Base-by-base conservation (phyloP, 768 basidiomycete genomes). In the Suillus spraguei region DNA sequence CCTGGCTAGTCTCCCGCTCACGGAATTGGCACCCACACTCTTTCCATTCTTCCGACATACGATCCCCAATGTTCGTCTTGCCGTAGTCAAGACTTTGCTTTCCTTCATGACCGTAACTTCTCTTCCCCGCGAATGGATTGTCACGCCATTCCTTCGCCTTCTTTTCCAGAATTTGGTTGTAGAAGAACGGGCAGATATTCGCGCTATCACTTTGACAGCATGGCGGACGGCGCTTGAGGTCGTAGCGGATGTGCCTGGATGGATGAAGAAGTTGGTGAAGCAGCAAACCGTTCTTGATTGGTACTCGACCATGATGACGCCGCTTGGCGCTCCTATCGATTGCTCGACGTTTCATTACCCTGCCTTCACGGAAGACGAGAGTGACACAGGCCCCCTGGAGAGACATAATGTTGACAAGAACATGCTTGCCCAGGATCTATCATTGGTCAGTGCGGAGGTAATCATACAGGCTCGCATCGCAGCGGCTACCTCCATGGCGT, bases 1-100 rank as follows among this genome's bases (percentile, higher is more conserved):
- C 39, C 55, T 8, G 5, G 38, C 13, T 65, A 95, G 94, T n/a
- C 80, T 89, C 54, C 90, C 94, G 4, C 82, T 98, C 36, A 82
- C 88, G n/a, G 84, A 83, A 4, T 85, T 97, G 62, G 91, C 96
- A 7, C 91, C 92, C 2, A 92, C 91, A 1, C 79, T 97, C 6
- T 99, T 94, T 77, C 94, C 97, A 4, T 98, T 97, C 82, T 96
- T 98, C 78, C 92, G 97, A 20, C 97, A 99, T 75, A 96, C 97
- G 0, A 99, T 99, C 69, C 77, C 91, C 1, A 90, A 90, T 64
- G 97, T 99, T 61, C 93, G 97, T 9, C 82, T 96, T 16, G 90
- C 97, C 3, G 96, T 99, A 3, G 91, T 96, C 52, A 89, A 92
- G 64, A 95, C 95, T 0, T 79, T 99, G 11, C 83, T 88, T 61